phyloP scores from a whole-genome alignment of 768 basidiomycete genomes.

The Amanita pallidorosea region DNA sequence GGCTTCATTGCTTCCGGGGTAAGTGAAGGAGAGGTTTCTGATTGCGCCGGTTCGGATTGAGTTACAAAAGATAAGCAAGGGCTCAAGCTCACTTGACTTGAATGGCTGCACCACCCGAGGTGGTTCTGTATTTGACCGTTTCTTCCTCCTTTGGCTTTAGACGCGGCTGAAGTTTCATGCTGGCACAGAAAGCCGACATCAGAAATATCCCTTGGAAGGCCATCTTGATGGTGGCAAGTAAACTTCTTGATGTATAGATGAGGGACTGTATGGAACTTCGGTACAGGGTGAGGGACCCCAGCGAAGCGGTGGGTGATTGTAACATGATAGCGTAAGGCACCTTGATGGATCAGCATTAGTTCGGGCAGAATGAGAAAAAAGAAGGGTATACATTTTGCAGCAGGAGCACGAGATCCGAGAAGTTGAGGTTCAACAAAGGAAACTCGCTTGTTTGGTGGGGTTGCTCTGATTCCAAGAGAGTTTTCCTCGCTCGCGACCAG shows the following conservation, averaged over 20 bases:
- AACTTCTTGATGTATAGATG: slow-evolving; percentile 50
- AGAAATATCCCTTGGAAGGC: slow-evolving; percentile 81
- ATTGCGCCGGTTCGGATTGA: slow-evolving; percentile 5
- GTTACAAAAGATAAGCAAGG: not conserved
- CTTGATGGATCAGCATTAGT: slow-evolving; percentile 24
- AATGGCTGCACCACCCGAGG: slow-evolving; percentile 54
- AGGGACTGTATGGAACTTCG: slow-evolving; percentile 68
- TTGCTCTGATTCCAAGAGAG: slow-evolving; percentile 48
- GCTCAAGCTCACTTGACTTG: slow-evolving; percentile 45
- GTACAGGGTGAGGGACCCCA: slow-evolving; percentile 77
- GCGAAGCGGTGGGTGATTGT: slow-evolving; percentile 60
- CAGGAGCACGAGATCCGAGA: slow-evolving; percentile 53
- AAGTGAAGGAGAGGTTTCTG: slow-evolving; percentile 53
- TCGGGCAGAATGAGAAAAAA: slow-evolving; percentile 10
- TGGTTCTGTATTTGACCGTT: slow-evolving; percentile 32
- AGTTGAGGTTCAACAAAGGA: slow-evolving; percentile 43
- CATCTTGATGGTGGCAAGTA: slow-evolving; percentile 56
- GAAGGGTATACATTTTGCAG: slow-evolving; percentile 56
- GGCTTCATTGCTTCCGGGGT: slow-evolving; percentile 62
- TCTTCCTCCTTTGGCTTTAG: slow-evolving; percentile 53
- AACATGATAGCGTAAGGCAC: slow-evolving; percentile 65
- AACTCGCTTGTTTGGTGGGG: slow-evolving; percentile 28
- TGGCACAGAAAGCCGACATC: slow-evolving; percentile 79
- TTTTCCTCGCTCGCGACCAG: slow-evolving; percentile 58
- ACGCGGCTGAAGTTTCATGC: slow-evolving; percentile 57